These are phyloP conservation scores for Diaporthe ampelina DNA, from an alignment of 2,329 filamentous ascomycete species.

Conservation along the genomic window DNA sequence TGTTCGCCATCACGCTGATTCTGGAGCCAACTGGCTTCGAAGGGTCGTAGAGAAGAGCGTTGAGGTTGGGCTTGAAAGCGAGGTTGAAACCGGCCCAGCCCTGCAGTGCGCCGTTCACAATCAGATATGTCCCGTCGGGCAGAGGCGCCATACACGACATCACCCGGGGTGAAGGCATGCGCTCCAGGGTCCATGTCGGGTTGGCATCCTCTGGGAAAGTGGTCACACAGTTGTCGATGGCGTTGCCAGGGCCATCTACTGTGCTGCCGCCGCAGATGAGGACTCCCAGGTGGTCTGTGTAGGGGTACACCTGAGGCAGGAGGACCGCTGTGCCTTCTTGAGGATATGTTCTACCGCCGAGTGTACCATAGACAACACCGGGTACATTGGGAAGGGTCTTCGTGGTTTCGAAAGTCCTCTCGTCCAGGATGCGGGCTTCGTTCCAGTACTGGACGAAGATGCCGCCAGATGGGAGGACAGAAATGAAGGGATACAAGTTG, in stretches of 20 bases:
- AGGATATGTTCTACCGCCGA: constrained; percentile 69
- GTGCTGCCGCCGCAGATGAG: constrained; percentile 70
- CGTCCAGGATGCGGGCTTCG: constrained; percentile 68
- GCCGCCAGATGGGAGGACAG: constrained; percentile 65
- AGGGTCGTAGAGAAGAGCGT: constrained; percentile 68
- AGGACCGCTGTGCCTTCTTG: constrained; percentile 68
- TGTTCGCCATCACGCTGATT: constrained; percentile 68
- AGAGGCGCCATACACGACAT: constrained; percentile 67
- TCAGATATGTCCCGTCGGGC: constrained; percentile 69
- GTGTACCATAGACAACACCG: constrained; percentile 65
- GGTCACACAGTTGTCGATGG: constrained; percentile 71
- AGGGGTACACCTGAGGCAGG: constrained; percentile 66
- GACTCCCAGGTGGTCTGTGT: constrained; percentile 63
- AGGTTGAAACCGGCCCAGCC: constrained; percentile 69
- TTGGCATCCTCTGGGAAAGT: constrained; percentile 63
- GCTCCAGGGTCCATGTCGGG: constrained; percentile 68
- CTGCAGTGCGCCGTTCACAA: constrained; percentile 65
- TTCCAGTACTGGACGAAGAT: constrained; percentile 73
- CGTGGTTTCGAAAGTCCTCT: constrained; percentile 62
- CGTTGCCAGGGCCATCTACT: constrained; percentile 58
- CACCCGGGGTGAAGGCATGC: constrained; percentile 70
- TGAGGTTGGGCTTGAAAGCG: constrained; percentile 60
- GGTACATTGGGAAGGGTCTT: constrained; percentile 67
- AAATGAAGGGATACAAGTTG: constrained; percentile 72
- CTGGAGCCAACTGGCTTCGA: constrained; percentile 59